Percentiles rank a stretch among this genome's conserved stretches.
phyloP scores from a whole-genome alignment of 768 basidiomycete species.

The Boletus patriciae region DNA sequence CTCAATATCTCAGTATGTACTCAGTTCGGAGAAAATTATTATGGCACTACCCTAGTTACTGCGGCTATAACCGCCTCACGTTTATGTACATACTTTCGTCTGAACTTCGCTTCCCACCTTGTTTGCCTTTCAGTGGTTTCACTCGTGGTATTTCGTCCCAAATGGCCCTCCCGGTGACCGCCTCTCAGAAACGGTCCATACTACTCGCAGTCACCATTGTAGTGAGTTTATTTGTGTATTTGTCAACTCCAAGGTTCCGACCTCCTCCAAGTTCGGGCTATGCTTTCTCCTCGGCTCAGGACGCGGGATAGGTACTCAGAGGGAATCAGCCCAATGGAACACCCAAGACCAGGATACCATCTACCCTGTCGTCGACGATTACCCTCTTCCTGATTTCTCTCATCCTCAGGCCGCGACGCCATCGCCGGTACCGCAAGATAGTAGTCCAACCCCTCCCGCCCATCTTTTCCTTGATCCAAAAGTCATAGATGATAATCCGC shows the following conservation, averaged over 20 bases:
- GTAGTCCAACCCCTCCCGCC: neutral
- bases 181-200: slow-evolving; percentile 32
- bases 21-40: no score
- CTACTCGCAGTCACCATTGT: slow-evolving; percentile 27
- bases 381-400: neutral
- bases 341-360: neutral
- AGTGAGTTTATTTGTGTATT: slow-evolving; percentile 12
- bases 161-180: slow-evolving; percentile 28
- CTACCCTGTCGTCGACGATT: neutral
- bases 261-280: slow-evolving; percentile 14
- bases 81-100: no score
- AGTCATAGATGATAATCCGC: neutral
- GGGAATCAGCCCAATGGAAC: slow-evolving; percentile 1
- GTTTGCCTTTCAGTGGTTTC: no score
- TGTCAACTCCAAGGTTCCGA: neutral
- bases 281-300: slow-evolving; percentile 25
- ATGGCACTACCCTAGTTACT: no score
- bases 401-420: neutral
- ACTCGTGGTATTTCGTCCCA: neutral
- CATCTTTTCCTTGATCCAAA: slow-evolving; percentile 3
- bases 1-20: no score
- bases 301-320: neutral
- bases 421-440: neutral
- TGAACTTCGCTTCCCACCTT: no score
- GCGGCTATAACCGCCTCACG: neutral